phyloP scores from a whole-genome alignment of 2,329 filamentous ascomycete genomes.

The Calonectria hawksworthii region DNA sequence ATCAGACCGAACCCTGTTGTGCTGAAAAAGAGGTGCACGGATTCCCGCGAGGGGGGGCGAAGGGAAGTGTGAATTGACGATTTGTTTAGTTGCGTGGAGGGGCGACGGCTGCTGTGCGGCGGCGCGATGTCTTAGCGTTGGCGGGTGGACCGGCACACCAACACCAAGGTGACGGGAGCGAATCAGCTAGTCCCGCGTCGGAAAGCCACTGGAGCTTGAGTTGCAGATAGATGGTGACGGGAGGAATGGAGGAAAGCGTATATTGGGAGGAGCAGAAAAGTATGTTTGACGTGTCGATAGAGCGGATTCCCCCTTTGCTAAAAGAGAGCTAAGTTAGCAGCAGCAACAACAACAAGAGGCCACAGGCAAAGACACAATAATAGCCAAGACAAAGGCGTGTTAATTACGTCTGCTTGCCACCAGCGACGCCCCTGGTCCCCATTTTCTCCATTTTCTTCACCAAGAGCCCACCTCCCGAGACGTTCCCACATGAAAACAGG shows the following conservation, averaged over 20 bases:
- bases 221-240: slow-evolving; percentile 1
- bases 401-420: slow-evolving; percentile 1
- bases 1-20: background rate
- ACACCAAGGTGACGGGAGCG: slow-evolving; percentile 21
- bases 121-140: slow-evolving; percentile 42
- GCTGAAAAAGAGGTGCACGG: slow-evolving; percentile 14
- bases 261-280: slow-evolving; percentile 10
- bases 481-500: slow-evolving; percentile 24
- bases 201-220: slow-evolving; percentile 2
- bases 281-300: background rate
- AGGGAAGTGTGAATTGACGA: slow-evolving; percentile 9
- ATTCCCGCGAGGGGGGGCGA: slow-evolving; percentile 11
- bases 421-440: background rate
- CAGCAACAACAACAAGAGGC: background rate
- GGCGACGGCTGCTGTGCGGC: slow-evolving; percentile 5
- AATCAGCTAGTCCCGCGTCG: slow-evolving; percentile 17
- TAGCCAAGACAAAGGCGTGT: background rate
- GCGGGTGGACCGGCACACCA: slow-evolving; percentile 42
- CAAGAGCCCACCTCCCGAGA: slow-evolving; percentile 15
- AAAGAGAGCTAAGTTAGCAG: background rate
- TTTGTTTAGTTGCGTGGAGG: slow-evolving; percentile 31
- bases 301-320: background rate
- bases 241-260: slow-evolving; percentile 8
- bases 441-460: slow-evolving; percentile 20
- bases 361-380: background rate